Percentiles rank a stretch among this genome's conserved stretches.
These are phyloP conservation scores for Collybia mongolica DNA, from an alignment of 768 basidiomycete species.

Conservation along the genomic window DNA sequence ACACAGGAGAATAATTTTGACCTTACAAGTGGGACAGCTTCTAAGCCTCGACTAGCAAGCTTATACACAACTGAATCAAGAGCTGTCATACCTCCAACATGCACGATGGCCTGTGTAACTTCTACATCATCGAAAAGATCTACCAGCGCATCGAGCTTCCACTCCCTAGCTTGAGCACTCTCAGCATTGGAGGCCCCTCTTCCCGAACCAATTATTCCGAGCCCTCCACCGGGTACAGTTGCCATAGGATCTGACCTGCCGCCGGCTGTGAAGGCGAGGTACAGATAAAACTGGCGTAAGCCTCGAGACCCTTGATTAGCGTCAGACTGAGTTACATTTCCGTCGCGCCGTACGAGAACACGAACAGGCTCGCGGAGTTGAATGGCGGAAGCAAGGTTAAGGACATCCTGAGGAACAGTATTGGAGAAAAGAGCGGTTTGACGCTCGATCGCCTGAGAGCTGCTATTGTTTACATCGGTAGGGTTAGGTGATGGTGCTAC, in stretches of 20 bases:
- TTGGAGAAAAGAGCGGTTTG: constrained; percentile 97
- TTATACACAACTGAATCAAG: constrained; percentile 91
- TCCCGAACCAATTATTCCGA: constrained; percentile 94
- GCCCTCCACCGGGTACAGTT: constrained; percentile 49
- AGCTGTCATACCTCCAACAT: constrained; percentile 85
- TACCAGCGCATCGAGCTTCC: constrained; percentile 91
- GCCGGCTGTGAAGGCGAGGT: constrained; percentile 90
- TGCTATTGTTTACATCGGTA: constrained; percentile 28
- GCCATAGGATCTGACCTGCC: constrained; percentile 59
- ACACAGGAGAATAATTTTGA: constrained; percentile 4
- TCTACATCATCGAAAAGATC: constrained; percentile 90
- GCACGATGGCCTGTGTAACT: constrained; percentile 76
- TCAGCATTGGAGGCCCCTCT: constrained; percentile 78
- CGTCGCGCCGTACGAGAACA: constrained; percentile 93
- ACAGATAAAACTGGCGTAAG: constrained; percentile 94
- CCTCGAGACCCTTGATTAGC: constrained; percentile 71
- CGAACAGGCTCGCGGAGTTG: constrained; percentile 95
- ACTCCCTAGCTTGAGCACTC: constrained; percentile 84
- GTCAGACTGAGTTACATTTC: constrained; percentile 73
- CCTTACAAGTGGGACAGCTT: constrained; percentile 85
- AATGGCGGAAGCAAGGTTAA: constrained; percentile 91
- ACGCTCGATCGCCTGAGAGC: constrained; percentile 57
- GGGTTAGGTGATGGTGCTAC: constrained; percentile 49
- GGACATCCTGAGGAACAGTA: constrained; percentile 96
- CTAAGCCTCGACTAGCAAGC: constrained; percentile 79